Evolutionary conservation across 805 yeast genomes (phyloP), one percentile per base, ranked within the genome.

Genomic region (Wickerhamiella shivajii): DNA sequence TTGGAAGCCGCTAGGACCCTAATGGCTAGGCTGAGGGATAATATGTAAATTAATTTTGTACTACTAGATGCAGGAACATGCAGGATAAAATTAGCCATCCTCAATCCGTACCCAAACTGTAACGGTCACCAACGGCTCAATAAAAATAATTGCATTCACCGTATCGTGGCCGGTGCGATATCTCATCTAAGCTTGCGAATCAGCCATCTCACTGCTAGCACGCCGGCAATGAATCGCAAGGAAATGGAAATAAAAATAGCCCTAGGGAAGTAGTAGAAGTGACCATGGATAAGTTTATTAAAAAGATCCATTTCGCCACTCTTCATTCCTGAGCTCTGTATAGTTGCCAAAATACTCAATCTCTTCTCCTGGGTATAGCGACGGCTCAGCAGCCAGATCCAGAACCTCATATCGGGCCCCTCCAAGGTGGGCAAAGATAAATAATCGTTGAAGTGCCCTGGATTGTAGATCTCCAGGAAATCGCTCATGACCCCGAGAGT

Each of bases 401-500:
- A 13, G 16, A 45, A 18, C 20, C 51, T 34, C 43, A 50, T 40
- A 29, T 52, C 57, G 40, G 42, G 39, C 10, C 43, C 39, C 5
- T 33, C 24, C 34, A 52, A 26, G 1, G 48, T 44, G 4, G 57
- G 57, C 20, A 43, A 38, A 8, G 16, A 15, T n/a, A 44, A 24
- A 14, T 20, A 23, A 2, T 27, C 25, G 8, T 35, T 18, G 15
- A 33, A 31, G 15, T 36, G 25, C 3, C 41, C 39, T 2, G 55
- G 55, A 14, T 41, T 39, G 3, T 45, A 19, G 8, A 49, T 12
- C 22, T 44, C 44, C 11, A 51, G 37, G n/a, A 57, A 32, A 28
- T 58, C 63, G 10, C 43, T 44, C 18, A 58, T 31, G 13, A 56
- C 44, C 6, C 51, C 52, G 19, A 50, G 46, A 6, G 63, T 56